These are phyloP conservation scores for Neopestalotiopsis sp. DNA, from an alignment of 2,329 filamentous ascomycete species.

Conservation along the genomic window DNA sequence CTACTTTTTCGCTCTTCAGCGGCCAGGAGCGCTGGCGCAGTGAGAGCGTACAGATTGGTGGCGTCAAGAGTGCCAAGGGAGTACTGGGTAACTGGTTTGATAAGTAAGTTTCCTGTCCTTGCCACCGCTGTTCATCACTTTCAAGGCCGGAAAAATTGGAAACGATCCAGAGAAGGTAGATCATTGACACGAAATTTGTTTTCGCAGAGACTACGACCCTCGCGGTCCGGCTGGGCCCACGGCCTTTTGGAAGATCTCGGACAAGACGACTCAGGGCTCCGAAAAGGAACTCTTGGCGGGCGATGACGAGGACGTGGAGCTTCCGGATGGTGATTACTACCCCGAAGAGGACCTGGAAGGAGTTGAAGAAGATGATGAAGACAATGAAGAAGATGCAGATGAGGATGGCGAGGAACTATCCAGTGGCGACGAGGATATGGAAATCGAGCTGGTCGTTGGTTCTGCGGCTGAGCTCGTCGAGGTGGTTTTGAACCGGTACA, in stretches of 20 bases:
- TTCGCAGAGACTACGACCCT: slow-evolving; percentile 62
- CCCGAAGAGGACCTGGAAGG: slow-evolving; percentile 28
- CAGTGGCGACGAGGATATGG: slow-evolving; percentile 28
- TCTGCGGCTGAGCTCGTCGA: slow-evolving; percentile 1
- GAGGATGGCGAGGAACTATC: slow-evolving; percentile 25
- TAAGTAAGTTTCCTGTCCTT: slow-evolving; percentile 52
- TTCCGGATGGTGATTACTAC: slow-evolving; percentile 27
- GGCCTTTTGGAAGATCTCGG: slow-evolving; percentile 77
- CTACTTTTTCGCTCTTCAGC: slow-evolving; percentile 65
- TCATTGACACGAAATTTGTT: background rate
- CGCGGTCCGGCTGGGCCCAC: slow-evolving; percentile 77
- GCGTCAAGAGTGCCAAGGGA: slow-evolving; percentile 66
- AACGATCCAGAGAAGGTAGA: background rate
- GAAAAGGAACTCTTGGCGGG: slow-evolving; percentile 35
- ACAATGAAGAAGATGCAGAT: slow-evolving; percentile 31
- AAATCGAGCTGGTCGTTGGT: slow-evolving; percentile 16
- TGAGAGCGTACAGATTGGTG: slow-evolving; percentile 77
- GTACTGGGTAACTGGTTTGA: slow-evolving; percentile 82
- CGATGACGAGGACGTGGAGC: slow-evolving; percentile 28
- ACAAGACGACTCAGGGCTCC: slow-evolving; percentile 41
- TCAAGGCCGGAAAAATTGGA: background rate
- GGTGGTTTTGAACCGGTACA: background rate
- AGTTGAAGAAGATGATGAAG: slow-evolving; percentile 36
- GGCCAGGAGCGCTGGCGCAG: slow-evolving; percentile 77
- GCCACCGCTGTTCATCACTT: background rate